These are phyloP conservation scores for Epichloe sp. DNA, from an alignment of 2,329 filamentous ascomycete genomes.

Conservation along the genomic window DNA sequence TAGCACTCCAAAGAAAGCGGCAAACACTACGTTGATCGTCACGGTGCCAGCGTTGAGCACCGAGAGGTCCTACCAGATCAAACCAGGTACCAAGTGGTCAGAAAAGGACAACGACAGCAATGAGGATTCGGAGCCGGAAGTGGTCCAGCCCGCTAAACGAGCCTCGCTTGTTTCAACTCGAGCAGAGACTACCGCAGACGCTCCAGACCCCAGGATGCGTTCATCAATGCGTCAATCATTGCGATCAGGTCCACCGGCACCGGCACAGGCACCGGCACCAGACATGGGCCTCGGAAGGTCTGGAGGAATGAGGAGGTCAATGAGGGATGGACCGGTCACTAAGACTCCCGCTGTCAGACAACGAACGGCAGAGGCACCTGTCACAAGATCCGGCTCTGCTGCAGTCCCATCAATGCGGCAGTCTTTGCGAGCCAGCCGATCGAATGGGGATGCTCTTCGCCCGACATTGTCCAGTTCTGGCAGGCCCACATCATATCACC, in stretches of 20 bases:
- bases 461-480: conserved; percentile 6
- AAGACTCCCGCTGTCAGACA: not conserved
- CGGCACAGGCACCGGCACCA: not conserved
- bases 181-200: not conserved
- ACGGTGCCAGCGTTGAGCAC: conserved; percentile 3
- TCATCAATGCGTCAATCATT: conserved; percentile 38
- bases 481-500: conserved; percentile 20
- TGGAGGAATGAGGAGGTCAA: conserved; percentile 21
- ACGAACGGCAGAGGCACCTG: not conserved
- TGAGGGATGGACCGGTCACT: conserved; percentile 11
- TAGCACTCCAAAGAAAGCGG: conserved; percentile 15
- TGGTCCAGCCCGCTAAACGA: conserved; percentile 1
- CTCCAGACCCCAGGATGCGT: conserved; percentile 23
- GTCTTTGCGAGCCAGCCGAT: conserved; percentile 11
- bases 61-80: conserved; percentile 27
- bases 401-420: conserved; percentile 10
- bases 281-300: conserved; percentile 7
- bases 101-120: conserved; percentile 9
- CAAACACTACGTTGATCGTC: conserved; percentile 16
- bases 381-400: not conserved
- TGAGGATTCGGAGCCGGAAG: not conserved
- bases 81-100: conserved; percentile 18
- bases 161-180: not conserved
- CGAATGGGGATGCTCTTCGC: conserved; percentile 3
- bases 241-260: conserved; percentile 20